Conservation (phyloP, 768 basidiomycete genomes). For the Rhizopogon sp. region DNA sequence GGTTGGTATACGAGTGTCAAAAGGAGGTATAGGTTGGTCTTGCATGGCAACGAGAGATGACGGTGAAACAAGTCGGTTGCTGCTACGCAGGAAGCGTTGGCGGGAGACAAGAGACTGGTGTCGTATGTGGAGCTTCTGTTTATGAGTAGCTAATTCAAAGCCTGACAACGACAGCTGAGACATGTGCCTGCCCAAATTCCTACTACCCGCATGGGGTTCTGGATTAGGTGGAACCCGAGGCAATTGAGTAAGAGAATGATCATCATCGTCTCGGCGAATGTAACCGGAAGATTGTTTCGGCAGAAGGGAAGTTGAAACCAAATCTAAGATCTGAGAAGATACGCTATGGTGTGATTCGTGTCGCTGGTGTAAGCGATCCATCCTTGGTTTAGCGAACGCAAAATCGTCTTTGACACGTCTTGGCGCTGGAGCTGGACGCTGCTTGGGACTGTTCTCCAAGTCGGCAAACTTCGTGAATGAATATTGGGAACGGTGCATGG, state of each 20-base stretch:
- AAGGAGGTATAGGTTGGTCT: slow-evolving; percentile 7
- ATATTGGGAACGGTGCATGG: not conserved
- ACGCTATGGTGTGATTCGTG: not conserved
- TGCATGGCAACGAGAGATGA: not conserved
- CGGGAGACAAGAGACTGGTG: not conserved
- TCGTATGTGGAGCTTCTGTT: not conserved
- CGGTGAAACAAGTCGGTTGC: not conserved
- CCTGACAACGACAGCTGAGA: not conserved
- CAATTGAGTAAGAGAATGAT: not conserved
- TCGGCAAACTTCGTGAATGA: too few relatives aligned
- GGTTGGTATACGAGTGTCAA: slow-evolving; percentile 2
- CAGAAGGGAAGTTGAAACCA: not conserved
- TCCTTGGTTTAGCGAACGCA: not conserved
- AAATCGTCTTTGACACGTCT: not conserved
- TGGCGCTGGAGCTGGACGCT: not conserved
- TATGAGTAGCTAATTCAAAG: not conserved
- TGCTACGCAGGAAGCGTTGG: not conserved
- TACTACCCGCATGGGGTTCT: not conserved
- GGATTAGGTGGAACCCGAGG: not conserved
- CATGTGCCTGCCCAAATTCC: not conserved
- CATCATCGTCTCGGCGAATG: not conserved
- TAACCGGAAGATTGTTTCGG: not conserved
- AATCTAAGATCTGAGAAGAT: not conserved
- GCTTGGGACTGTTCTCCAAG: not conserved
- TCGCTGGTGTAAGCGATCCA: not conserved